These are phyloP conservation scores for Alternaria rosae DNA, from an alignment of 2,329 filamentous ascomycete species.

Conservation along the genomic window DNA sequence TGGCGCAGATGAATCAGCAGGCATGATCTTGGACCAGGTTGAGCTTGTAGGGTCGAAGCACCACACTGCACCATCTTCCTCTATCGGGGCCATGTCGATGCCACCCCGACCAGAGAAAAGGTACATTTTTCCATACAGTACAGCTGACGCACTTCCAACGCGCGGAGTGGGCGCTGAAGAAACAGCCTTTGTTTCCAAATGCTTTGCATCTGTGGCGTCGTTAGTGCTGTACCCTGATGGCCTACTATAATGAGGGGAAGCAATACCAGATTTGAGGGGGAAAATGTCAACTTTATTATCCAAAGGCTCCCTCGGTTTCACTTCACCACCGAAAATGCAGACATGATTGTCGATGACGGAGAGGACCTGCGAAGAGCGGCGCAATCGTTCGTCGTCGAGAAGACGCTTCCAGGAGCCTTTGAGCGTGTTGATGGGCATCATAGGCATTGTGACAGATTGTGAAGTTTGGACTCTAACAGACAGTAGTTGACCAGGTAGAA, in stretches of 20 bases:
- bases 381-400: constrained; percentile 54
- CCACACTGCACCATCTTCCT: constrained; percentile 80
- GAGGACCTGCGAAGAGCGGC: constrained; percentile 77
- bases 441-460: constrained; percentile 28
- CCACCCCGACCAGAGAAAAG: constrained; percentile 82
- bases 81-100: constrained; percentile 71
- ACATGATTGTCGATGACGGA: constrained; percentile 66
- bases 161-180: constrained; percentile 67
- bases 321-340: constrained; percentile 81
- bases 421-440: constrained; percentile 35
- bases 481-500: not conserved
- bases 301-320: constrained; percentile 69
- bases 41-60: constrained; percentile 71
- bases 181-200: constrained; percentile 33
- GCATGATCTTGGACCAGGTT: constrained; percentile 71
- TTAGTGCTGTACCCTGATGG: constrained; percentile 32
- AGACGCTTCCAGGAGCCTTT: constrained; percentile 50
- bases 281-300: constrained; percentile 77
- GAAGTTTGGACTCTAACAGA: not conserved
- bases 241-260: constrained; percentile 6
- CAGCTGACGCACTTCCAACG: constrained; percentile 75
- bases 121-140: constrained; percentile 75
- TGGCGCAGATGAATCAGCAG: constrained; percentile 56
- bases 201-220: constrained; percentile 54
- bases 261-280: constrained; percentile 52